Base-by-base conservation (phyloP, 2,329 filamentous ascomycete species). In the Aplosporella prunicola region DNA sequence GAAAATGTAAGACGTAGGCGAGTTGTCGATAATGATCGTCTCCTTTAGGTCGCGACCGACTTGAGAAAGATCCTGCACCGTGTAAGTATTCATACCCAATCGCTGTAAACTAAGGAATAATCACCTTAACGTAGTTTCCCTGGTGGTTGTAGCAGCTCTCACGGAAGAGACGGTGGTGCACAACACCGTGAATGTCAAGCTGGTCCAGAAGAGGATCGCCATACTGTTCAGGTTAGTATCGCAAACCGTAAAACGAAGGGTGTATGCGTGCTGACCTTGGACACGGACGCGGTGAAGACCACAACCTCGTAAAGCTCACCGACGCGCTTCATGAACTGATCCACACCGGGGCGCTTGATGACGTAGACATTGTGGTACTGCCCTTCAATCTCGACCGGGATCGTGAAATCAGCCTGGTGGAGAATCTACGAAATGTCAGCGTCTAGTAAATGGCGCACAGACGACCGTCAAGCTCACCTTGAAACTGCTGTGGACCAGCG, bases 111-210 rank as follows among this genome's bases (percentile, higher is more conserved):
- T n/a, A n/a, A 28, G 22, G 28, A 20, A 13, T 35, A 16, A 22
- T 27, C 50, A 68, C 74, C 68, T 98, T 98, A 60, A 98, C 91
- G 51, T 98, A 98, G 61, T 98, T 98, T 51, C 91, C 91, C 67
- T 96, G 91, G 58, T 98, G 91, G 58, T 98, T 98, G 64, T 94
- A 96, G 65, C 91, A 98, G 62, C 89, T 96, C 65, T 98, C 91
- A 43, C 91, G 79, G 76, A 98, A 98, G 17, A 98, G 70, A 33
- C 91, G 74, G 61, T 98, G 91, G 57, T 98, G 91, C 10, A 98
- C 83, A 28, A 96, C 91, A 48, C 88, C 79, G 63, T 98, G 91
- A 44, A 98, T 96, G 60, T 98, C 91, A 36, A 98, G 72, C 63
- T 96, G 89, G 58, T 98, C 91, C 41, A 98, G 69, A 28, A 98